Percentiles rank a stretch among this genome's conserved stretches.
Evolutionary conservation across 176 grass and related monocot species (phyloP).

Genomic region (Aechmea fasciata): DNA sequence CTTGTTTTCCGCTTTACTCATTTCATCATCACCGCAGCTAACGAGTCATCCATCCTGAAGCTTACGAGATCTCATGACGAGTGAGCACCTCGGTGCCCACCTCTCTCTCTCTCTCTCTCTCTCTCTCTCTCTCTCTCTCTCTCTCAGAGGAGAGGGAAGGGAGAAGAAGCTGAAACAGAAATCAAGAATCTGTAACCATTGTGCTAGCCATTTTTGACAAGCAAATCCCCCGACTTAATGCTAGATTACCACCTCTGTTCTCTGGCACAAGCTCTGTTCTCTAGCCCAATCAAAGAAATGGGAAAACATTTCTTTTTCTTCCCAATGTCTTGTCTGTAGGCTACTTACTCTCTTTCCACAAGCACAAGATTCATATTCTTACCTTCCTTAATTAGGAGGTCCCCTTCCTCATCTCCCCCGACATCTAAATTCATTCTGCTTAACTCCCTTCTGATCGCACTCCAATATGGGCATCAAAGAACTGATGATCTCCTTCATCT

Average conservation of each 20-base stretch:
- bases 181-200: neutral
- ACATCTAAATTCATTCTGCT: neutral
- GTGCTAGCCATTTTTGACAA: neutral
- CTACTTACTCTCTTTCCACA: neutral
- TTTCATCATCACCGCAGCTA: neutral
- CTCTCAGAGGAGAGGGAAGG: neutral
- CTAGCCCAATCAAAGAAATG: neutral
- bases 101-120: neutral
- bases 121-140: no score
- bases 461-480: slow-evolving; percentile 35
- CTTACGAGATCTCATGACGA: neutral
- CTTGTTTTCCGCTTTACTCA: neutral
- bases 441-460: neutral
- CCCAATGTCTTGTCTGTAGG: neutral
- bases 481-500: slow-evolving; percentile 36
- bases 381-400: neutral
- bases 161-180: neutral
- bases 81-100: neutral
- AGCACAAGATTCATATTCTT: neutral
- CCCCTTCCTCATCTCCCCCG: neutral
- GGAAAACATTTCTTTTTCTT: neutral
- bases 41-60: neutral
- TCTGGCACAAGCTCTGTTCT: neutral
- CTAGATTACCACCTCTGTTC: neutral
- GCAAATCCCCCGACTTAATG: neutral